A percentile compares a stretch with the other conserved stretches of the same genome.
Conservation (phyloP, 2,329 filamentous ascomycete species). For the Bipolaris victoriae region DNA sequence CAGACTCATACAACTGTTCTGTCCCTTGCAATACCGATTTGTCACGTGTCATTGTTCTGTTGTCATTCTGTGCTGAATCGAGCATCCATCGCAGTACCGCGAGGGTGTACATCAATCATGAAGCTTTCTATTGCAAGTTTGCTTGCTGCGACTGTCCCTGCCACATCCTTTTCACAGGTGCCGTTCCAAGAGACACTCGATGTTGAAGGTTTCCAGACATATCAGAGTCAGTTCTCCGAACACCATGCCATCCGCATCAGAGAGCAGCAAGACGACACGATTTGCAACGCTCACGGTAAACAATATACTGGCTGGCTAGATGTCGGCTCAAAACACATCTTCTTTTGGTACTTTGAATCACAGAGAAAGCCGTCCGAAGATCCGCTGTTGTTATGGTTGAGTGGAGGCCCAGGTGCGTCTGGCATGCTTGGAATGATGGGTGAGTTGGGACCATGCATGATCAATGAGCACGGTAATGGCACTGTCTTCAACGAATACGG, state of each 20-base stretch:
- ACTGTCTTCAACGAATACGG: constrained; percentile 50
- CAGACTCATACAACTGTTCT: not conserved
- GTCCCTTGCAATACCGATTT: not conserved
- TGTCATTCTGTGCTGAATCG: not conserved
- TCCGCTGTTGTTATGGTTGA: constrained; percentile 52
- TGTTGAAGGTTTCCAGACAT: constrained; percentile 39
- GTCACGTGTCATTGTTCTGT: not conserved
- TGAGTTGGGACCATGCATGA: constrained; percentile 48
- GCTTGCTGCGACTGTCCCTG: constrained; percentile 14
- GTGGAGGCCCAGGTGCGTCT: constrained; percentile 48
- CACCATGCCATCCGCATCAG: constrained; percentile 45
- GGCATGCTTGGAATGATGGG: constrained; percentile 47
- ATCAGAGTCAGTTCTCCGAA: constrained; percentile 40
- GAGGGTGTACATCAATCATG: constrained; percentile 16
- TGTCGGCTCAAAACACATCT: constrained; percentile 52
- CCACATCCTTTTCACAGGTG: constrained; percentile 31
- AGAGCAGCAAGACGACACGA: constrained; percentile 39
- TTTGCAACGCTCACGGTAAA: constrained; percentile 45
- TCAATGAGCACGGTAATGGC: constrained; percentile 49
- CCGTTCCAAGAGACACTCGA: constrained; percentile 39
- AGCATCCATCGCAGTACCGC: constrained; percentile 6
- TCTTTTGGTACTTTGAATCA: constrained; percentile 56
- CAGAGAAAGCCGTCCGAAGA: constrained; percentile 46
- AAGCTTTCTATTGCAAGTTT: constrained; percentile 21
- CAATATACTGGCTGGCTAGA: constrained; percentile 49